A percentile compares a stretch with the other conserved stretches of the same genome.
These are phyloP conservation scores for Aspergillus brasiliensis DNA, from an alignment of 2,329 filamentous ascomycete genomes.

Conservation along the genomic window DNA sequence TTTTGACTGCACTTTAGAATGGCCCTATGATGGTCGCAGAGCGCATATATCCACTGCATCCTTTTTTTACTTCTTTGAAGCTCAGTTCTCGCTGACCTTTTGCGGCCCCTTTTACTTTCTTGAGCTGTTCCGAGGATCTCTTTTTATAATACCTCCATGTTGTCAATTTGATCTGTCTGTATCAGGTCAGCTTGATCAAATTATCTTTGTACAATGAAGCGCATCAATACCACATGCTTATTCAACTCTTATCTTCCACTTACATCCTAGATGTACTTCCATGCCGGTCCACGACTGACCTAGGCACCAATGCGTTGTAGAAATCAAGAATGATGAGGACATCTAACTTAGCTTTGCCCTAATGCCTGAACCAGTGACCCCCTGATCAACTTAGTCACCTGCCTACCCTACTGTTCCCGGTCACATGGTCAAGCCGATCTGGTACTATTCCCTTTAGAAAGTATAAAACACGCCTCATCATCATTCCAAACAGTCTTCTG, in stretches of 20 bases:
- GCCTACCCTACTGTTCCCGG: too few relatives aligned
- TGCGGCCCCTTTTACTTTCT: neutral
- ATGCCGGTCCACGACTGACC: too few relatives aligned
- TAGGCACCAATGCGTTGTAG: too few relatives aligned
- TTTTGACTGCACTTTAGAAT: constrained; percentile 23
- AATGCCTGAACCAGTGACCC: too few relatives aligned
- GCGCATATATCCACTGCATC: constrained; percentile 5
- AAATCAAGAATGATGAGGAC: too few relatives aligned
- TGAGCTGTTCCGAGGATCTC: neutral
- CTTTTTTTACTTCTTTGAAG: constrained; percentile 16
- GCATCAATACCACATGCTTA: constrained; percentile 41
- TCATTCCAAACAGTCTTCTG: too few relatives aligned
- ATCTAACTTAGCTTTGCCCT: too few relatives aligned
- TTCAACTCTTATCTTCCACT: constrained; percentile 27
- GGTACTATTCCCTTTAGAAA: too few relatives aligned
- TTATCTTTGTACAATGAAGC: constrained; percentile 43
- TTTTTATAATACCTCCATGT: constrained; percentile 15
- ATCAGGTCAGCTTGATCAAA: constrained; percentile 21
- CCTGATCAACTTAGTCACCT: too few relatives aligned
- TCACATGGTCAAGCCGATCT: too few relatives aligned
- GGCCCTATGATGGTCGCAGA: constrained; percentile 5
- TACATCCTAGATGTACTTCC: neutral
- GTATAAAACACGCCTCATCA: too few relatives aligned
- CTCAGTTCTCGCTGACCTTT: neutral
- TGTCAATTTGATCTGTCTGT: constrained; percentile 21